Conservation (phyloP, 2,329 filamentous ascomycete species). For the Lojkania enalia region DNA sequence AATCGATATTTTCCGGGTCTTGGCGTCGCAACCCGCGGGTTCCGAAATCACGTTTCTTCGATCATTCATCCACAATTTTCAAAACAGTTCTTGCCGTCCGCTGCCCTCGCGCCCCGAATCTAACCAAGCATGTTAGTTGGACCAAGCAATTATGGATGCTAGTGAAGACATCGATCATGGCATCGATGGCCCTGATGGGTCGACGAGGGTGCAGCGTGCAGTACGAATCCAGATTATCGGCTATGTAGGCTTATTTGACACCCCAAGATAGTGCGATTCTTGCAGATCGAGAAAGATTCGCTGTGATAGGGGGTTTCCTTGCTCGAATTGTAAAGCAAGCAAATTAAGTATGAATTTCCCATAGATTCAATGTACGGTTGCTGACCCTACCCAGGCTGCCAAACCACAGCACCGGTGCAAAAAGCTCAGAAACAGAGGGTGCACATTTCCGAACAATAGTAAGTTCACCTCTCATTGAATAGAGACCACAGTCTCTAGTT, state of each 20-base stretch:
- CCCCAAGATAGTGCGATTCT: slow-evolving; percentile 33
- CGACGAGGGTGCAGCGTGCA: slow-evolving; percentile 31
- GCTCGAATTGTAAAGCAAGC: slow-evolving; percentile 43
- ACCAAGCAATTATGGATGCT: slow-evolving; percentile 27
- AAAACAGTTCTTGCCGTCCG: too few relatives aligned
- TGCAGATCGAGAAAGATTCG: slow-evolving; percentile 42
- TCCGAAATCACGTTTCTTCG: slow-evolving; percentile 4
- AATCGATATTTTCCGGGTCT: background rate
- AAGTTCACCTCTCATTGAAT: slow-evolving; percentile 19
- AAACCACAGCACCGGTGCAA: slow-evolving; percentile 36
- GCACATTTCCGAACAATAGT: slow-evolving; percentile 45
- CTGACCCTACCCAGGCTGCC: slow-evolving; percentile 26
- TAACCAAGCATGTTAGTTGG: slow-evolving; percentile 12
- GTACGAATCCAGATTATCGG: slow-evolving; percentile 17
- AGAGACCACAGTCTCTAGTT: too few relatives aligned
- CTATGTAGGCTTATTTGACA: background rate
- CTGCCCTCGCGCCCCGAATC: slow-evolving; percentile 20
- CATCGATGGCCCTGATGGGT: slow-evolving; percentile 32
- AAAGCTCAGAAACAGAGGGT: slow-evolving; percentile 39
- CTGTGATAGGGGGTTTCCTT: slow-evolving; percentile 38
- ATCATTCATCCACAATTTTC: background rate
- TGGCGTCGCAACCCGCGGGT: background rate
- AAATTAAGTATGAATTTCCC: slow-evolving; percentile 32
- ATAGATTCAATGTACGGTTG: background rate
- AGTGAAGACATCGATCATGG: slow-evolving; percentile 36